phyloP scores from a whole-genome alignment of 202 grass and related monocot species.

The Digitaria exilis region DNA sequence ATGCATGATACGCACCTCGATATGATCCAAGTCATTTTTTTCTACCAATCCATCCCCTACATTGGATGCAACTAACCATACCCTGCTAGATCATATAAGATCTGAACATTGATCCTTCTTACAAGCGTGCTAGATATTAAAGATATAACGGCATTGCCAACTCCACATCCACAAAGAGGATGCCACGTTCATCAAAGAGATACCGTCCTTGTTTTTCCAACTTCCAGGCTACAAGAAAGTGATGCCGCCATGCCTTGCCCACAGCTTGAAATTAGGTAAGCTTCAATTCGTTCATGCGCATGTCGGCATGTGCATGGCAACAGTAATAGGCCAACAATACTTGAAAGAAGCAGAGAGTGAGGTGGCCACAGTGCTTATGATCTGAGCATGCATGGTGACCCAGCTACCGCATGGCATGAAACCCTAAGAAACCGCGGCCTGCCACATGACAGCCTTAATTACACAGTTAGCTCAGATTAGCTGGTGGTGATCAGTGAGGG shows the following conservation, averaged over 20 bases:
- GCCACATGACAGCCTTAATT: not conserved
- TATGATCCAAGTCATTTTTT: not conserved
- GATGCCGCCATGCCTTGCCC: not conserved
- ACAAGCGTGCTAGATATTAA: not conserved
- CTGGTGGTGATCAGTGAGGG: conserved; percentile 31
- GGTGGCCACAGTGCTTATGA: conserved; percentile 21
- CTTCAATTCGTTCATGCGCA: too few species aligned
- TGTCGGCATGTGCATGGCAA: conserved; percentile 16
- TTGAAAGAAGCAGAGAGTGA: conserved; percentile 41
- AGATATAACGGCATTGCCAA: not conserved
- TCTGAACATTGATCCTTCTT: not conserved
- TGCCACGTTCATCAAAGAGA: not conserved
- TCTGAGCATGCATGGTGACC: not conserved
- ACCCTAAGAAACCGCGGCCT: conserved; percentile 13
- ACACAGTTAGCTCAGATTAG: not conserved
- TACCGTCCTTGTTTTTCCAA: not conserved
- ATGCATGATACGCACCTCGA: not conserved
- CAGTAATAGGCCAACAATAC: not conserved
- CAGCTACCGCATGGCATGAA: conserved; percentile 16
- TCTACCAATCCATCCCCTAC: not conserved
- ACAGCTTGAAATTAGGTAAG: not conserved
- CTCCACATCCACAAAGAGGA: not conserved
- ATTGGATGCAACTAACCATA: not conserved
- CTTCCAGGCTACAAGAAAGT: conserved; percentile 8
- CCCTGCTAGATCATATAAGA: not conserved